A percentile compares a stretch with the other conserved stretches of the same genome.
phyloP scores from a whole-genome alignment of 1,284 basidiomycete genomes.

The Microbotryum silenes-acaulis region DNA sequence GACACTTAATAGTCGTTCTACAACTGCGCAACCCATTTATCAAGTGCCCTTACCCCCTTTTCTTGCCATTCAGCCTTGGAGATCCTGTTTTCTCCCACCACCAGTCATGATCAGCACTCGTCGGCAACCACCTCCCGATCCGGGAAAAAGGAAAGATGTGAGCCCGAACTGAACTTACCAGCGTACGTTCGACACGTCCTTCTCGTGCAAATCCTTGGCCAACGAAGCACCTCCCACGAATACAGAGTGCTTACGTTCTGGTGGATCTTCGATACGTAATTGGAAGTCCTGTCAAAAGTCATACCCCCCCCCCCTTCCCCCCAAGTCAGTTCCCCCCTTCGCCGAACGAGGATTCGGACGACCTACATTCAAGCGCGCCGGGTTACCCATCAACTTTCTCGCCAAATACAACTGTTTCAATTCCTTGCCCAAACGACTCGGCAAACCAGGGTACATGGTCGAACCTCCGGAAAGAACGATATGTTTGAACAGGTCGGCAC shows the following conservation, averaged over 20 bases:
- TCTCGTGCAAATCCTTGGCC: too few relatives aligned
- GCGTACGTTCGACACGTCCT: too few relatives aligned
- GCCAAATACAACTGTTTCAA: conserved; percentile 98
- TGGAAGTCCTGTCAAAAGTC: conserved; percentile 81
- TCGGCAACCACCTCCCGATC: not conserved
- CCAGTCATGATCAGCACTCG: not conserved
- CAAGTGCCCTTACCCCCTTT: conserved; percentile 68
- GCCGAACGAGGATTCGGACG: not conserved
- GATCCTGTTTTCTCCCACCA: conserved; percentile 48
- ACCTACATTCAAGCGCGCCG: conserved; percentile 74
- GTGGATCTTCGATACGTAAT: conserved; percentile 95
- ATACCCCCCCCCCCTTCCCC: too few relatives aligned
- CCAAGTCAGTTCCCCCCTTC: not conserved
- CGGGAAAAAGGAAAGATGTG: not conserved
- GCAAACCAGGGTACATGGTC: conserved; percentile 97
- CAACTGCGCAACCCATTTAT: conserved; percentile 54
- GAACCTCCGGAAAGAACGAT: conserved; percentile 95
- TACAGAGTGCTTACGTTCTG: conserved; percentile 97
- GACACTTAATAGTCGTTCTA: too few relatives aligned
- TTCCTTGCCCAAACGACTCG: conserved; percentile 94
- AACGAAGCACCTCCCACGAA: conserved; percentile 94
- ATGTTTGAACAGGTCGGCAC: conserved; percentile 92
- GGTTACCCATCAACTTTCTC: conserved; percentile 76
- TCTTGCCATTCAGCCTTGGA: conserved; percentile 84
- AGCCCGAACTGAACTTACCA: not conserved